A percentile compares a stretch with the other conserved stretches of the same genome.
These are phyloP conservation scores for Aspergillus aculeatus DNA, from an alignment of 2,329 filamentous ascomycete genomes.

Conservation along the genomic window DNA sequence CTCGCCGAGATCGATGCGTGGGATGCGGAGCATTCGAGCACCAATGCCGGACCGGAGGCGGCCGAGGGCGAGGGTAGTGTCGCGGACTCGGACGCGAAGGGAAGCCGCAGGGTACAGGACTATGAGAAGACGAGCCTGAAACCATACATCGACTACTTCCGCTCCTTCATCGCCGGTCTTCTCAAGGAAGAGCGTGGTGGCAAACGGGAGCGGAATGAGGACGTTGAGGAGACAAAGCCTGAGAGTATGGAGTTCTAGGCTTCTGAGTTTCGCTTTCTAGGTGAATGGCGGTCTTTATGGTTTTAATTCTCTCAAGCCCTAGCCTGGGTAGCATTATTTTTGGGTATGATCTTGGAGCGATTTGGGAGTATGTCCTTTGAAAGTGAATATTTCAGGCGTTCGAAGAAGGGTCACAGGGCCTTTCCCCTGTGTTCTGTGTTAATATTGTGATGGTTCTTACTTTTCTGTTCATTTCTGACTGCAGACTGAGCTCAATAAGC, in stretches of 20 bases:
- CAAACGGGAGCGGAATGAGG: conserved; percentile 54
- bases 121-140: conserved; percentile 97
- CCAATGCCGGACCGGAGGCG: conserved; percentile 40
- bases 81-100: conserved; percentile 32
- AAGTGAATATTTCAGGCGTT: conserved; percentile 9
- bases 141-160: conserved; percentile 88
- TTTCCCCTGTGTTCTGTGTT: neutral
- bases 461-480: neutral
- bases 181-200: conserved; percentile 68
- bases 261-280: neutral
- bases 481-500: too few relatives aligned
- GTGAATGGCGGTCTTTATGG: neutral
- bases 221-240: conserved; percentile 37
- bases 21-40: conserved; percentile 46
- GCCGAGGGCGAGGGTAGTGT: conserved; percentile 42
- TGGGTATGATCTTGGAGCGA: conserved; percentile 12
- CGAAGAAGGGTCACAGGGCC: neutral
- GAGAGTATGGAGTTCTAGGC: conserved; percentile 67
- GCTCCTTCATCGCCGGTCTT: conserved; percentile 72
- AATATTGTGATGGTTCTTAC: neutral
- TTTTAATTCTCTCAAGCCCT: neutral
- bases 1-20: conserved; percentile 84
- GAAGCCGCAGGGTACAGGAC: conserved; percentile 62
- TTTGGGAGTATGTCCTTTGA: conserved; percentile 3
- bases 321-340: neutral